Percentiles rank a stretch among this genome's conserved stretches.
These are phyloP conservation scores for Vitellaria paradoxa DNA, from an alignment of 179 eudicot genomes.

Conservation along the genomic window DNA sequence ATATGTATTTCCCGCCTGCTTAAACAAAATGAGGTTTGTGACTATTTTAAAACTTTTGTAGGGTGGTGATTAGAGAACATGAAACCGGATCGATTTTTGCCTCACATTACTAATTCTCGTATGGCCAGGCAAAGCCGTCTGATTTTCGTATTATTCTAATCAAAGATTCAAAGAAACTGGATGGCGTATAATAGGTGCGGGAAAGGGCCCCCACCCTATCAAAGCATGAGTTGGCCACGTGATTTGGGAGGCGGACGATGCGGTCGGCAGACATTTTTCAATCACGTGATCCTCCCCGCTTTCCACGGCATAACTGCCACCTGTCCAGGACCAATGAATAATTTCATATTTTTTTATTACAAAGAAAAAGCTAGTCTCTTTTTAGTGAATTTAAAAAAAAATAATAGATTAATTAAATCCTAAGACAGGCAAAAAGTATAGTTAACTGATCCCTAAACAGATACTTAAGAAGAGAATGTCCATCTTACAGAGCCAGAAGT, in stretches of 20 bases:
- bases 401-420: background rate
- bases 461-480: slow-evolving; percentile 71
- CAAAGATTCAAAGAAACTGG: no score
- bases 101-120: no score
- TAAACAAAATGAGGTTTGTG: no score
- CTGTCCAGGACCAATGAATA: no score
- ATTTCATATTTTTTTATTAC: no score
- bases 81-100: no score
- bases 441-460: slow-evolving; percentile 87
- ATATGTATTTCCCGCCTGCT: no score
- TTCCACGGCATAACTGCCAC: slow-evolving; percentile 44
- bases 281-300: slow-evolving; percentile 70
- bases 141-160: no score
- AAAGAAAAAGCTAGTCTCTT: background rate
- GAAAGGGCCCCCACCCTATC: slow-evolving; percentile 36
- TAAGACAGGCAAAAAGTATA: slow-evolving; percentile 26
- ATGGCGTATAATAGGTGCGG: slow-evolving; percentile 14
- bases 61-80: no score
- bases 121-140: no score
- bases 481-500: slow-evolving; percentile 13
- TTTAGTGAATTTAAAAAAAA: no score
- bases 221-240: slow-evolving; percentile 87
- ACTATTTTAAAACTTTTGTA: no score
- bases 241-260: slow-evolving; percentile 67
- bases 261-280: slow-evolving; percentile 44